A percentile compares a stretch with the other conserved stretches of the same genome.
phyloP scores from a whole-genome alignment of 805 yeast species.

The Danielia reshetovae region DNA sequence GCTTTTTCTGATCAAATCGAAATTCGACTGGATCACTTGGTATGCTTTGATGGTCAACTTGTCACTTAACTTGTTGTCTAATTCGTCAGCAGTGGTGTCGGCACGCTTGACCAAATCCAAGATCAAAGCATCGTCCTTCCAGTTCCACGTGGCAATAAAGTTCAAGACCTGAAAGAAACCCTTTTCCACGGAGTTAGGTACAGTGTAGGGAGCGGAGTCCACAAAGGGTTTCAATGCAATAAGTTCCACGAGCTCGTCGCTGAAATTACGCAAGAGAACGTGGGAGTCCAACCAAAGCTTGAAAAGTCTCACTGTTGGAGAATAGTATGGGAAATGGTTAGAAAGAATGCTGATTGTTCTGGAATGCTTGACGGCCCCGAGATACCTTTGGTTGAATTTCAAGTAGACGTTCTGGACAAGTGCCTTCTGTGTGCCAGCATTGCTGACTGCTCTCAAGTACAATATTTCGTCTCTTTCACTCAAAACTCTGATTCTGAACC shows the following conservation, averaged over 20 bases:
- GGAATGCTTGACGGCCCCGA: slow-evolving; percentile 73
- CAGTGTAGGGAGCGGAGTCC: slow-evolving; percentile 79
- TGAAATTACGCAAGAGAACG: slow-evolving; percentile 62
- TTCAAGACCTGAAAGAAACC: slow-evolving; percentile 76
- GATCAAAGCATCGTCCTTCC: slow-evolving; percentile 85
- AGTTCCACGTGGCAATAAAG: slow-evolving; percentile 82
- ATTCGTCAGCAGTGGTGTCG: slow-evolving; percentile 24
- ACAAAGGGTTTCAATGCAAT: slow-evolving; percentile 81
- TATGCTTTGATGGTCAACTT: slow-evolving; percentile 57
- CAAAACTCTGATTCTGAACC: slow-evolving; percentile 70
- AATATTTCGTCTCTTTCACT: slow-evolving; percentile 82
- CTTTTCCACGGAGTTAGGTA: slow-evolving; percentile 73
- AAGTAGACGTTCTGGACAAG: slow-evolving; percentile 58
- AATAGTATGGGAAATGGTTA: slow-evolving; percentile 65
- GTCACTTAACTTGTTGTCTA: slow-evolving; percentile 49
- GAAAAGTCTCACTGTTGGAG: slow-evolving; percentile 79
- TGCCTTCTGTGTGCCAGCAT: slow-evolving; percentile 58
- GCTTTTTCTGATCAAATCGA: slow-evolving; percentile 60
- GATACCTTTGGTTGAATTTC: slow-evolving; percentile 60
- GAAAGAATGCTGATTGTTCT: slow-evolving; percentile 70
- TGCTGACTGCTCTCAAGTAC: slow-evolving; percentile 67
- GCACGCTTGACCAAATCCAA: slow-evolving; percentile 61
- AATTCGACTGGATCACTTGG: slow-evolving; percentile 60
- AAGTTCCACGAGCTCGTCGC: slow-evolving; percentile 78
- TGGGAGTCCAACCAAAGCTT: slow-evolving; percentile 91